Evolutionary conservation across 78 protist species (phyloP), one percentile per base, ranked within the genome.

Genomic region (Pigoraptor vietnamica): DNA sequence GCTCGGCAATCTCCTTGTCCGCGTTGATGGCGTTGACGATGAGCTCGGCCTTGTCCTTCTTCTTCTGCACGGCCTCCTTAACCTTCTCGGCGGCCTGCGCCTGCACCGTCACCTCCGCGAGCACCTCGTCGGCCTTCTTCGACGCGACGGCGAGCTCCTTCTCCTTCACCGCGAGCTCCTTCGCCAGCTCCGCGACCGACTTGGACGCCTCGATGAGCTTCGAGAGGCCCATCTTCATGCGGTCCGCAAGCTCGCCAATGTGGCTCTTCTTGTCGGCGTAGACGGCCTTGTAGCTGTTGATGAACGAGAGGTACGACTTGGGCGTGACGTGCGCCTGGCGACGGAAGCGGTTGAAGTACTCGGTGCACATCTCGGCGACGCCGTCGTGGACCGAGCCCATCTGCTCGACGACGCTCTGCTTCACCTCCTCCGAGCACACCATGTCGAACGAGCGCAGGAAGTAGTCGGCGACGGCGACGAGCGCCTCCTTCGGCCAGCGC

Each of bases 401-500:
- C 90, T 90, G 91, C 79, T 48, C 35, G 81, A 95, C 90, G 24
- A 97, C 93, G 29, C 37, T 1, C 19, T 25, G 25, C 88, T 91
- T 87, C 37, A 86, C 86, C 37, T 39, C 96, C 19, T 24, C 89
- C n/a, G 88, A 38, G 87, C 93, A 88, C 87, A 91, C 96, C 91
- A 97, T 94, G 55, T 79, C 38, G 94, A 95, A 96, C 33, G n/a
- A 33, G 25, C 35, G 33, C 37, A 96, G 90, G 79, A 88, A 92
- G 25, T 81, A 40, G 36, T 39, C 37, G 29, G 97, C 92, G 67
- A 97, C 99, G 67, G 92, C 93, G 1, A 40, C 1, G 29, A 97
- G 96, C 19, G 98, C 99, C 88, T 95, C 95, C 55, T 87, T 87
- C 34, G 98, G 98, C 99, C 98, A 98, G 32, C 96, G 94, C 86